Conservation (phyloP, 306 rosid species). For the Begonia fuchsioides region DNA sequence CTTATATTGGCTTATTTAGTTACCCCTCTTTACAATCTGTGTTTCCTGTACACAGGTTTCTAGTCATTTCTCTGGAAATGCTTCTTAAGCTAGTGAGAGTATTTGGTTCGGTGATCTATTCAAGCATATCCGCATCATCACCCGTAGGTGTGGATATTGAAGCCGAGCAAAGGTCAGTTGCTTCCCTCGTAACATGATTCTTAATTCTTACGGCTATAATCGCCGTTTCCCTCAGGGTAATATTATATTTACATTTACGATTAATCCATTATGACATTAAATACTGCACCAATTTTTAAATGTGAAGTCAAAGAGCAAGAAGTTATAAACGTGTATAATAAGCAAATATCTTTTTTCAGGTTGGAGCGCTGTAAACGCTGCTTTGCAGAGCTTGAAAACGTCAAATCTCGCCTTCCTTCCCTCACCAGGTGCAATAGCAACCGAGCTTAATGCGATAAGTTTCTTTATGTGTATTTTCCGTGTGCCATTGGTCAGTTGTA, state of each 20-base stretch:
- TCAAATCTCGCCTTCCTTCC: constrained; percentile 46
- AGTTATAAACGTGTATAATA: too few species aligned
- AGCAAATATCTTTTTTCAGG: constrained; percentile 31
- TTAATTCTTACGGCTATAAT: background rate
- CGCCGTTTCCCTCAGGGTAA: too few species aligned
- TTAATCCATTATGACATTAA: too few species aligned
- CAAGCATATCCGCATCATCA: constrained; percentile 56
- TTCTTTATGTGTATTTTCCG: too few species aligned
- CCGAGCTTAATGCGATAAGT: too few species aligned
- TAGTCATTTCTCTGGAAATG: constrained; percentile 71
- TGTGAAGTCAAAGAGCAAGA: too few species aligned
- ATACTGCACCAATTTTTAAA: too few species aligned
- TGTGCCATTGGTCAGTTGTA: background rate
- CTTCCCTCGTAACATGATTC: constrained; percentile 7
- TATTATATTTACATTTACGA: too few species aligned
- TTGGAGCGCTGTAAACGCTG: constrained; percentile 89
- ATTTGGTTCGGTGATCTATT: constrained; percentile 80
- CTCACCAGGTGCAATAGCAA: constrained; percentile 41
- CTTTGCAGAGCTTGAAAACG: constrained; percentile 88
- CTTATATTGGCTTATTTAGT: background rate
- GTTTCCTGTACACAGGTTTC: constrained; percentile 24
- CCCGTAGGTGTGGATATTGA: constrained; percentile 93
- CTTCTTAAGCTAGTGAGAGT: constrained; percentile 72
- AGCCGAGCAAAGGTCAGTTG: constrained; percentile 97
- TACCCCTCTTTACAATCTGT: background rate